Evolutionary conservation across 176 grass and related monocot species (phyloP).

Genomic region (Miscanthus lutarioriparius): DNA sequence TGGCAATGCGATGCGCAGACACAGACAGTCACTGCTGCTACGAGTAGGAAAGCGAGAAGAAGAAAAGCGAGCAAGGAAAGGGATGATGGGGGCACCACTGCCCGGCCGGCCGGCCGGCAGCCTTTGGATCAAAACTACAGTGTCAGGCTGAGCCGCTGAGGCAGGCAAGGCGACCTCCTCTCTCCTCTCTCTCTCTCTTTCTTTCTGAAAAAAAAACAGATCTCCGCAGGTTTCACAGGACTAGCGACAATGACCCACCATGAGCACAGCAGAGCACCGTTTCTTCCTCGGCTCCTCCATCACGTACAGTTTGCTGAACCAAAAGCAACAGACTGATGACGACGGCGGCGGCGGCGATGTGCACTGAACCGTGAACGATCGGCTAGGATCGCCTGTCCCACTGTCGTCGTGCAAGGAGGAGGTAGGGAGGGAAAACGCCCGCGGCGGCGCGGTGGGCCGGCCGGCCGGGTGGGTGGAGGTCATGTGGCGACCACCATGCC

Average conservation of each 20-base stretch:
- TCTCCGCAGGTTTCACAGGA: conserved; percentile 36
- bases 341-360: background rate
- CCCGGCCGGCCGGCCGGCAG: conserved; percentile 28
- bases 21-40: conserved; percentile 51
- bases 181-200: background rate
- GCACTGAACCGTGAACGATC: background rate
- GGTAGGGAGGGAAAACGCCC: background rate
- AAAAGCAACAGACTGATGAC: conserved; percentile 37
- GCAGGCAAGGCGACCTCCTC: conserved; percentile 13
- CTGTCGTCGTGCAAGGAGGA: background rate
- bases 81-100: conserved; percentile 8
- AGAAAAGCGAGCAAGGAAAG: background rate
- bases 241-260: conserved; percentile 45
- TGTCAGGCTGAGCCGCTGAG: background rate
- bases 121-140: conserved; percentile 60
- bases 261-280: conserved; percentile 32
- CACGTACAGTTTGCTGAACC: conserved; percentile 33
- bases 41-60: background rate
- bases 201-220: conserved; percentile 19
- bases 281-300: conserved; percentile 14
- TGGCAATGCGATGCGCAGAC: conserved; percentile 29
- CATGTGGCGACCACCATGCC: conserved; percentile 72
- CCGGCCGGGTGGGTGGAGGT: background rate
- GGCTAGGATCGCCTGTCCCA: background rate
- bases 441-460: background rate